Conservation (phyloP, 306 rosid genomes). For the Cotoneaster glaucophyllus region DNA sequence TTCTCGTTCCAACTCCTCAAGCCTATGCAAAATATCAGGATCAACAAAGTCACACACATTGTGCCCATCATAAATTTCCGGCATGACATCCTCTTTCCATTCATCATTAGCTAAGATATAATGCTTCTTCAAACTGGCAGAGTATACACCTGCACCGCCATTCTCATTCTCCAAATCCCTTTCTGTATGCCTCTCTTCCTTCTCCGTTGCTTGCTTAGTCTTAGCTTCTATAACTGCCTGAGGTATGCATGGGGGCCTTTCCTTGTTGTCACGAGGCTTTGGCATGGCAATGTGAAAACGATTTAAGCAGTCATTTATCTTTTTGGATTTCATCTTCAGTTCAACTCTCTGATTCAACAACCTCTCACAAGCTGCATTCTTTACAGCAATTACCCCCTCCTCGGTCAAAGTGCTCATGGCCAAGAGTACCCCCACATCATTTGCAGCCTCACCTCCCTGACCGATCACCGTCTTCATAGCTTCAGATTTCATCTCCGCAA, state of each 20-base stretch:
- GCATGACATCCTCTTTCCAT: conserved; percentile 79
- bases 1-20: conserved; percentile 72
- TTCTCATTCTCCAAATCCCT: conserved; percentile 78
- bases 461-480: conserved; percentile 72
- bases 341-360: conserved; percentile 74
- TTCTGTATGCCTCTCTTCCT: conserved; percentile 55
- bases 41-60: conserved; percentile 77
- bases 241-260: conserved; percentile 71
- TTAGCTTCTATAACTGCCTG: conserved; percentile 61
- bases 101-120: conserved; percentile 69
- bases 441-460: conserved; percentile 69
- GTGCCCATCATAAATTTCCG: conserved; percentile 89
- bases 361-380: conserved; percentile 84
- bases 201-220: conserved; percentile 50
- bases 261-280: conserved; percentile 75
- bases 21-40: conserved; percentile 66
- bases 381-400: conserved; percentile 77
- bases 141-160: conserved; percentile 93
- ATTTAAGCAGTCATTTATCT: conserved; percentile 61
- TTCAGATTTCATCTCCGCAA: conserved; percentile 72
- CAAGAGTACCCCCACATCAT: conserved; percentile 50
- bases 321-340: conserved; percentile 75
- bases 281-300: conserved; percentile 83
- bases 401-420: conserved; percentile 88
- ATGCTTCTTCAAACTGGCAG: conserved; percentile 69